A percentile compares a stretch with the other conserved stretches of the same genome.
phyloP scores from a whole-genome alignment of 2,329 filamentous ascomycete genomes.

The Colletotrichum endophyticum region DNA sequence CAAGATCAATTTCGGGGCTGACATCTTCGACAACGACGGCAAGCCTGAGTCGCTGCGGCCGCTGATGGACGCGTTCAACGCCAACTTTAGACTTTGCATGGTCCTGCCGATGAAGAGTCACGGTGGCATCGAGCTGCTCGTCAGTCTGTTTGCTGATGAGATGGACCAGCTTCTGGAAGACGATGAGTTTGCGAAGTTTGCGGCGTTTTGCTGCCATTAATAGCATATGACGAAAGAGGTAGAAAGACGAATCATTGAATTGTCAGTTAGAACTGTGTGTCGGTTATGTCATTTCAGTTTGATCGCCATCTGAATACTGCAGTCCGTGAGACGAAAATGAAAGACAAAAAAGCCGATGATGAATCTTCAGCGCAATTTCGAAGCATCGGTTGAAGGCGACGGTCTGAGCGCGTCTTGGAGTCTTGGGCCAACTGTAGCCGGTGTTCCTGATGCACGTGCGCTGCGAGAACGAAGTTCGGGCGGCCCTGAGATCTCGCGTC shows the following conservation, averaged over 20 bases:
- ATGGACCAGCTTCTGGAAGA: slow-evolving; percentile 29
- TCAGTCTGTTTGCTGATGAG: slow-evolving; percentile 32
- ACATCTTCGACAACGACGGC: slow-evolving; percentile 28
- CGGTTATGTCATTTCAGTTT: background rate
- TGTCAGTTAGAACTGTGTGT: background rate
- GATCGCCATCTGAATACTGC: background rate
- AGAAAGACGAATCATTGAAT: background rate
- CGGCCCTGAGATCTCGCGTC: background rate
- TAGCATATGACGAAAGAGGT: background rate
- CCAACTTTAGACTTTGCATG: slow-evolving; percentile 27
- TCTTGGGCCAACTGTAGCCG: background rate
- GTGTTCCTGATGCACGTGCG: background rate
- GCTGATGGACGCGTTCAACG: slow-evolving; percentile 29
- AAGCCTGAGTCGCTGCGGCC: slow-evolving; percentile 31
- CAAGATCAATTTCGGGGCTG: slow-evolving; percentile 31
- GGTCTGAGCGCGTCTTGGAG: background rate
- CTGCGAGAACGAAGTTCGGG: background rate
- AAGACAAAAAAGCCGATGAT: background rate
- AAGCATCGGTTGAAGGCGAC: background rate
- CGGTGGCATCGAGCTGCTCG: slow-evolving; percentile 31
- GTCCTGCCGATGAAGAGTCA: slow-evolving; percentile 32
- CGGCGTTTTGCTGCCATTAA: background rate
- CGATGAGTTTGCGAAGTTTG: slow-evolving; percentile 30
- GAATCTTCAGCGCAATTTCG: background rate
- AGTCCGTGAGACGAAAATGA: background rate